phyloP scores from a whole-genome alignment of 768 basidiomycete species.

The Boletus barrowsii region DNA sequence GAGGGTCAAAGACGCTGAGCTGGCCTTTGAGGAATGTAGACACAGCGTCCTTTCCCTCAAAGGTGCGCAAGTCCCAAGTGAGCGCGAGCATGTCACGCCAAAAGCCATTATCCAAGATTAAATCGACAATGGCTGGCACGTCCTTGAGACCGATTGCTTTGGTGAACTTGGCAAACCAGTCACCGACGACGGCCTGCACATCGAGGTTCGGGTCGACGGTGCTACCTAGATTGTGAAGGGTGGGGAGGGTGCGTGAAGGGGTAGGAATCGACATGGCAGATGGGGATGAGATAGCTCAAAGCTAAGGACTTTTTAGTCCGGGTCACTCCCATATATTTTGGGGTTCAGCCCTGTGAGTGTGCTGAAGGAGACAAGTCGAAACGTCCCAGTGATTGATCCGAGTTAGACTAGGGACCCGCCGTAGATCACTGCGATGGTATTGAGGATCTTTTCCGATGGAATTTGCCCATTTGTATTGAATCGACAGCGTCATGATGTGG shows the following conservation, averaged over 20 bases:
- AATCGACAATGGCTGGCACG: slow-evolving; percentile 33
- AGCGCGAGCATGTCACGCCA: slow-evolving; percentile 64
- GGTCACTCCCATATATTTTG: background rate
- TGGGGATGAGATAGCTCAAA: background rate
- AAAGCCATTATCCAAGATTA: slow-evolving; percentile 37
- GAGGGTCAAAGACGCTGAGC: slow-evolving; percentile 27
- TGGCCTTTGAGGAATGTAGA: slow-evolving; percentile 45
- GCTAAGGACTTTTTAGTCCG: background rate
- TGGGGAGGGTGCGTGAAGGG: slow-evolving; percentile 16
- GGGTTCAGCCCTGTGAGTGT: background rate
- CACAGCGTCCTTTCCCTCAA: slow-evolving; percentile 43
- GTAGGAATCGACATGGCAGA: slow-evolving; percentile 8
- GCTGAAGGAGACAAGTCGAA: background rate
- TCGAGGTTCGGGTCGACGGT: slow-evolving; percentile 34
- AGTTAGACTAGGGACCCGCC: too few relatives aligned
- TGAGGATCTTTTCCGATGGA: too few relatives aligned
- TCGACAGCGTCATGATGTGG: too few relatives aligned
- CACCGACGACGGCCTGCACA: slow-evolving; percentile 31
- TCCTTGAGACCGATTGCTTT: slow-evolving; percentile 33
- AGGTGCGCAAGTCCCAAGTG: slow-evolving; percentile 63
- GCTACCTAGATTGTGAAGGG: slow-evolving; percentile 22
- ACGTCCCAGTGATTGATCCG: background rate
- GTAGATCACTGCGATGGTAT: too few relatives aligned
- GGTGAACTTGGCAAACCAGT: slow-evolving; percentile 43
- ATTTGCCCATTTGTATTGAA: too few relatives aligned